These are phyloP conservation scores for Alternaria dauci DNA, from an alignment of 2,329 filamentous ascomycete genomes.

Conservation along the genomic window DNA sequence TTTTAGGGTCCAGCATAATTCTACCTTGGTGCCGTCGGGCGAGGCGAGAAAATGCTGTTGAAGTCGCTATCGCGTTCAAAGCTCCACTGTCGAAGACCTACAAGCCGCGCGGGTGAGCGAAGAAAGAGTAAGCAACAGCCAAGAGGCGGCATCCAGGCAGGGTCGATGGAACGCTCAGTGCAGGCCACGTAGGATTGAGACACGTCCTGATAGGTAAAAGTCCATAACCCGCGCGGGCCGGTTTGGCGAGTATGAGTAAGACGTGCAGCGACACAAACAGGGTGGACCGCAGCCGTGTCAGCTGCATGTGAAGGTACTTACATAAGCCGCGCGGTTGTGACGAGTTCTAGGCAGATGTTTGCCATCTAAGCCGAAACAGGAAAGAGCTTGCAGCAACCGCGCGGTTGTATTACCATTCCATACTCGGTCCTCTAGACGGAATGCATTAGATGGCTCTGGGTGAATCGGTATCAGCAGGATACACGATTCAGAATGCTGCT, in stretches of 20 bases:
- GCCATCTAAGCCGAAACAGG: neutral
- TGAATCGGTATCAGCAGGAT: neutral
- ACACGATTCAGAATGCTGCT: neutral
- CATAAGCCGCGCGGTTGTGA: neutral
- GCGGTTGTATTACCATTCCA: neutral
- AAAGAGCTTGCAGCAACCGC: neutral
- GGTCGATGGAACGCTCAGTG: neutral
- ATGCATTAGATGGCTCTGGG: neutral
- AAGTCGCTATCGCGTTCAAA: neutral
- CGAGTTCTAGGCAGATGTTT: too few relatives aligned
- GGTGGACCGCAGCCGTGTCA: too few relatives aligned
- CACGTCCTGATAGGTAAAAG: neutral
- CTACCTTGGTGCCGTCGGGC: neutral
- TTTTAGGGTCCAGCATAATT: neutral
- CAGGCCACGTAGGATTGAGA: neutral
- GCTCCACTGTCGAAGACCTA: neutral
- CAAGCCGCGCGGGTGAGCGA: neutral
- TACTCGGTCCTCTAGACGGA: neutral
- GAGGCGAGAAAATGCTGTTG: neutral
- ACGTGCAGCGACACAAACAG: neutral
- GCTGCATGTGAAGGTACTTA: neutral
- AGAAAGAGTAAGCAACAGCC: neutral
- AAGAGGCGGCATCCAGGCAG: neutral
- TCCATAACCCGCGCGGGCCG: neutral
- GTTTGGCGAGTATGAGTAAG: neutral